phyloP scores from a whole-genome alignment of 768 basidiomycete species.

The Sarcomyxa edulis region DNA sequence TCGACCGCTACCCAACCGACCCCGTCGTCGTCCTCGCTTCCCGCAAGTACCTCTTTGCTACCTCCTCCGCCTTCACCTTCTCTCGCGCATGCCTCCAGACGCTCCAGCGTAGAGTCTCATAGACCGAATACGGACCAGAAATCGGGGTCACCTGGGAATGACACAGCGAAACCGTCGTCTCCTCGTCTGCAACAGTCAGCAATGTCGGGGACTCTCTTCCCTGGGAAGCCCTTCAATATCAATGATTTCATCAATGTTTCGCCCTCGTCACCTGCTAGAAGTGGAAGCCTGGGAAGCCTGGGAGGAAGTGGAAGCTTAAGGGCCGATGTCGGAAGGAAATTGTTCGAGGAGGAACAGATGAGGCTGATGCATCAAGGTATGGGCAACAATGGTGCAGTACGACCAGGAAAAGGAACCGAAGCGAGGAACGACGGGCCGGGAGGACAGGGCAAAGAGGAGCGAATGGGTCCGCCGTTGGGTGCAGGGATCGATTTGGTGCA shows the following conservation, averaged over 20 bases:
- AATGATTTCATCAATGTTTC: conserved; percentile 73
- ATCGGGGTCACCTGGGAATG: no score
- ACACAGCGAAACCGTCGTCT: no score
- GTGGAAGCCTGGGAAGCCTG: conserved; percentile 14
- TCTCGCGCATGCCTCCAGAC: conserved; percentile 18
- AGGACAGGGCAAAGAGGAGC: conserved; percentile 3
- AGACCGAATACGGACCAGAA: no score
- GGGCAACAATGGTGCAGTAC: not conserved
- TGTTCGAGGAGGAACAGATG: conserved; percentile 69
- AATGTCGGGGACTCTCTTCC: no score
- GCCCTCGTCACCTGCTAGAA: conserved; percentile 37
- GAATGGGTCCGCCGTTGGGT: conserved; percentile 17
- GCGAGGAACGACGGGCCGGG: conserved; percentile 20
- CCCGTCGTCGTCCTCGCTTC: no score
- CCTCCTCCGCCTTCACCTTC: conserved; percentile 24
- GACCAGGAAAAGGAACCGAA: conserved; percentile 17
- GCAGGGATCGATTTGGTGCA: conserved; percentile 42
- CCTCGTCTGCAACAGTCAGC: no score
- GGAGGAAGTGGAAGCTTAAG: conserved; percentile 45
- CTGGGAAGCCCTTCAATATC: conserved; percentile 65
- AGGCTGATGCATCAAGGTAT: conserved; percentile 18
- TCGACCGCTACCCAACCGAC: no score
- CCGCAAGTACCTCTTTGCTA: conserved; percentile 13
- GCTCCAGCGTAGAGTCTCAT: conserved; percentile 10
- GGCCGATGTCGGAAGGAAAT: conserved; percentile 58